phyloP scores from a whole-genome alignment of 345 rosid species.

The rapeseed (Brassica napus) region Da-Ae NC_063434.1:1943501-1944000 shows the following conservation, averaged over 20 bases:
- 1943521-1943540: constrained; percentile 56
- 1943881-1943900: constrained; percentile 28
- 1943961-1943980: constrained; percentile 18
- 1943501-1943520: constrained; percentile 64
- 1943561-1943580: constrained; percentile 21
- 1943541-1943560: constrained; percentile 51
- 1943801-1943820: neutral
- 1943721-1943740: neutral
- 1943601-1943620: neutral
- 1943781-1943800: neutral
- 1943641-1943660: neutral
- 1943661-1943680: constrained; percentile 8
- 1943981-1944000: constrained; percentile 30
- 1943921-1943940: constrained; percentile 32
- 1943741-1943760: neutral
- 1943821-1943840: neutral
- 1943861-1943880: constrained; percentile 14
- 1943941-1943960: constrained; percentile 15
- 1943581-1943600: neutral
- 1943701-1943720: neutral
- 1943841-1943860: neutral
- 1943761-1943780: neutral
- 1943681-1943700: constrained; percentile 12
- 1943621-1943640: constrained; percentile 21
- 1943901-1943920: constrained; percentile 23